phyloP scores from a whole-genome alignment of 805 yeast species.

The Isabelozyma heimii region DNA sequence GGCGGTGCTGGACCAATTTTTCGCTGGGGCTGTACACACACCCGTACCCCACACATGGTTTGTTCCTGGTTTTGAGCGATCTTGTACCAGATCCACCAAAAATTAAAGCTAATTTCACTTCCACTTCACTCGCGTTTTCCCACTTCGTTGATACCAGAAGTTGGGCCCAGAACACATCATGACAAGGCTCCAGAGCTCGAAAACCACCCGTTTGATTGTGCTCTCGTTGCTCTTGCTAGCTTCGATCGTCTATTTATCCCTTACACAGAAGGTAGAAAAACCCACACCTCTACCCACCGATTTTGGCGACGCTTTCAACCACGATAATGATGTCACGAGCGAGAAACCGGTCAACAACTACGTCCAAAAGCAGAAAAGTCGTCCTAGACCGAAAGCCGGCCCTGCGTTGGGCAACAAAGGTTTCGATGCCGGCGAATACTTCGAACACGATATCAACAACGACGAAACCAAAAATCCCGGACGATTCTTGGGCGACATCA shows the following conservation, averaged over 20 bases:
- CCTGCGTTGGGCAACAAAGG: neutral
- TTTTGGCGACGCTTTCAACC: neutral
- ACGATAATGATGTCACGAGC: neutral
- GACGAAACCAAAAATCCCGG: conserved; percentile 10
- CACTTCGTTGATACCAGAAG: neutral
- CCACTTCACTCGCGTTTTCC: no score
- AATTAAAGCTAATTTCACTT: no score
- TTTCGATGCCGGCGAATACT: conserved; percentile 1
- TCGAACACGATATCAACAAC: conserved; percentile 1
- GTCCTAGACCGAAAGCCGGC: no score
- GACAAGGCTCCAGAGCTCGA: conserved; percentile 6
- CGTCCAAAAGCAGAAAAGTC: no score
- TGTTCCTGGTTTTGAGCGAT: no score
- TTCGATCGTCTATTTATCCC: neutral
- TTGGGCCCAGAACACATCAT: conserved; percentile 1
- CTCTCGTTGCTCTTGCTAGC: neutral
- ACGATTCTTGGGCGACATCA: conserved; percentile 20
- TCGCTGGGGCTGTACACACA: no score
- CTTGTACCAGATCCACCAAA: no score
- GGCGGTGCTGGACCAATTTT: no score
- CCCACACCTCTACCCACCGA: neutral
- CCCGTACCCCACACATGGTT: no score
- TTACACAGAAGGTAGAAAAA: neutral
- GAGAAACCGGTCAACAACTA: neutral
- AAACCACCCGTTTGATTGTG: conserved; percentile 1